These are phyloP conservation scores for Coelastrella sp. DNA, from an alignment of 139 green algal genomes.

Conservation along the genomic window DNA sequence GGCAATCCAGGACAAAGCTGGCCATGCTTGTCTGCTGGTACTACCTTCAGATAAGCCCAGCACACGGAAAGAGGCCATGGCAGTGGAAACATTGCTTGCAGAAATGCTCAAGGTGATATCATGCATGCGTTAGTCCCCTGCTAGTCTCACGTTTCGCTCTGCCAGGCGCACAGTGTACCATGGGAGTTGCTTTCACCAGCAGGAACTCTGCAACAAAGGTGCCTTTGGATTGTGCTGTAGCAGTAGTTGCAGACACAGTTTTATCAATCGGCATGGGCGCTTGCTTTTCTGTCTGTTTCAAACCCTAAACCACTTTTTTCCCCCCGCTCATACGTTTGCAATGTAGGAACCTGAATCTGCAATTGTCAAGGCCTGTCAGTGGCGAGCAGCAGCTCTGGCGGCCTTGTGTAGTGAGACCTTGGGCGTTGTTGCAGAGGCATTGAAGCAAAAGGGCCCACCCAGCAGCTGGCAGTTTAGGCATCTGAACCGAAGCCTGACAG, in stretches of 20 bases:
- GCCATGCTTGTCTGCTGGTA: conserved; percentile 67
- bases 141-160: background rate
- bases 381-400: conserved; percentile 52
- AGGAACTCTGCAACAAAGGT: no score
- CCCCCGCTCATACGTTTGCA: background rate
- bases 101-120: conserved; percentile 50
- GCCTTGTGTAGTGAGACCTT: conserved; percentile 55
- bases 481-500: conserved; percentile 6
- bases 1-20: conserved; percentile 41
- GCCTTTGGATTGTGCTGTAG: no score
- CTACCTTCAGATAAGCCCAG: conserved; percentile 70
- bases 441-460: conserved; percentile 18
- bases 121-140: background rate
- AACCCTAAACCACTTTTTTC: no score
- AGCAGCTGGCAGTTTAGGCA: conserved; percentile 39
- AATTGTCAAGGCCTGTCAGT: conserved; percentile 35
- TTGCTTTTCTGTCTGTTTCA: no score
- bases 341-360: conserved; percentile 33
- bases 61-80: conserved; percentile 49
- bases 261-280: no score
- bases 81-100: conserved; percentile 51
- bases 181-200: no score
- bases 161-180: no score
- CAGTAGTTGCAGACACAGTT: no score
- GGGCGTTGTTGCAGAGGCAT: conserved; percentile 29